Conservation (phyloP, 129 eudicot genomes). For the Saussurea involucrata region DNA sequence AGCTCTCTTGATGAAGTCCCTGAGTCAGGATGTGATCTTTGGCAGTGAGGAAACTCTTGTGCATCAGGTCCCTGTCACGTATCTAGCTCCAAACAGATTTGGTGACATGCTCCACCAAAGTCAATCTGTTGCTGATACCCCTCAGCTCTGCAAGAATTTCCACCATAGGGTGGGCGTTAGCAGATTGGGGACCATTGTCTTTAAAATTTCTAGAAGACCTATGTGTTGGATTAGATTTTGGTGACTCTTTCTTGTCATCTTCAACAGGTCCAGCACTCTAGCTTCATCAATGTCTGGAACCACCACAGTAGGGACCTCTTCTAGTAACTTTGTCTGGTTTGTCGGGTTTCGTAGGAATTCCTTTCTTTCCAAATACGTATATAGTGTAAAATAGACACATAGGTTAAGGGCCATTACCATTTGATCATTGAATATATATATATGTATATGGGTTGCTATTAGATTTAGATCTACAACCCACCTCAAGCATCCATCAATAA, state of each 20-base stretch:
- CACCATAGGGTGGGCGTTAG: no score
- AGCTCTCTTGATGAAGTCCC: conserved; percentile 41
- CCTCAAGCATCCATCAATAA: not conserved
- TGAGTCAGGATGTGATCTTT: no score
- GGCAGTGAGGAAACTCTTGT: no score
- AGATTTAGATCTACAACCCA: not conserved
- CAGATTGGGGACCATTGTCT: no score
- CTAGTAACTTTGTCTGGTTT: conserved; percentile 51
- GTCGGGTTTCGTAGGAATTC: conserved; percentile 32
- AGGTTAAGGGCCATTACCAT: conserved; percentile 38
- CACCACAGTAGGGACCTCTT: conserved; percentile 49
- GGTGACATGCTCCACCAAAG: no score
- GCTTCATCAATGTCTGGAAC: conserved; percentile 45
- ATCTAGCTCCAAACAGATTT: no score
- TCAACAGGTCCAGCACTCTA: conserved; percentile 11
- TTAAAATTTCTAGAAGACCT: conserved; percentile 17
- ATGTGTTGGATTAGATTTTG: conserved; percentile 23
- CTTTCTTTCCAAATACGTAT: conserved; percentile 43
- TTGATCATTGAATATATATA: no score
- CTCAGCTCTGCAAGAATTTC: no score
- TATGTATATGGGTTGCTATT: not conserved
- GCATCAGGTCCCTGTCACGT: no score
- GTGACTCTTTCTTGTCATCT: conserved; percentile 33
- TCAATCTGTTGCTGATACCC: no score
- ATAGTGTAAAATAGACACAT: conserved; percentile 28